phyloP scores from a whole-genome alignment of 345 rosid genomes.

The Populus tremula region DNA sequence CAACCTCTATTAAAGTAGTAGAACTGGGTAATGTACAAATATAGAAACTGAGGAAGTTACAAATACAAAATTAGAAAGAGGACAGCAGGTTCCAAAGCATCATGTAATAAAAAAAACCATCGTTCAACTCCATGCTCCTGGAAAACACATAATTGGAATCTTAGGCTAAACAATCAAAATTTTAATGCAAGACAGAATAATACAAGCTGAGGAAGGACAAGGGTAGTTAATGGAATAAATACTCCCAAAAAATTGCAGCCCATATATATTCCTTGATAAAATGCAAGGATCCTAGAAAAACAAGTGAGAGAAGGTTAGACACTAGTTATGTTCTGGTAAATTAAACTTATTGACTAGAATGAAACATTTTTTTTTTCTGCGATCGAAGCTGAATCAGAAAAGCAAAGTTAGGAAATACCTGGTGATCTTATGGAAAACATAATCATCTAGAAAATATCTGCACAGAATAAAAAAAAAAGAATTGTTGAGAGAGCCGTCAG shows the following conservation, averaged over 20 bases:
- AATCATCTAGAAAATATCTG: not conserved
- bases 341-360: not conserved
- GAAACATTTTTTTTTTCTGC: not conserved
- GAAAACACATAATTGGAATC: too few relatives aligned
- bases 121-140: not conserved
- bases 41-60: not conserved
- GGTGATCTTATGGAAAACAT: not conserved
- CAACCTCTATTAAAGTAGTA: not conserved
- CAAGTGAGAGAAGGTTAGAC: not conserved
- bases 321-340: not conserved
- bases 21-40: not conserved
- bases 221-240: not conserved
- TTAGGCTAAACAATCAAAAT: not conserved
- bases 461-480: too few relatives aligned
- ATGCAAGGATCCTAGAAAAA: not conserved
- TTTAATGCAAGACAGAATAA: not conserved
- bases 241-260: not conserved
- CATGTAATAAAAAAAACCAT: not conserved
- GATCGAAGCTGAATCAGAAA: not conserved
- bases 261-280: not conserved
- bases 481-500: not conserved
- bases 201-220: not conserved
- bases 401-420: not conserved
- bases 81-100: not conserved
- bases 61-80: not conserved